These are phyloP conservation scores for Aspergillus niger DNA, from an alignment of 2,329 filamentous ascomycete species.

Conservation along the genomic window DNA sequence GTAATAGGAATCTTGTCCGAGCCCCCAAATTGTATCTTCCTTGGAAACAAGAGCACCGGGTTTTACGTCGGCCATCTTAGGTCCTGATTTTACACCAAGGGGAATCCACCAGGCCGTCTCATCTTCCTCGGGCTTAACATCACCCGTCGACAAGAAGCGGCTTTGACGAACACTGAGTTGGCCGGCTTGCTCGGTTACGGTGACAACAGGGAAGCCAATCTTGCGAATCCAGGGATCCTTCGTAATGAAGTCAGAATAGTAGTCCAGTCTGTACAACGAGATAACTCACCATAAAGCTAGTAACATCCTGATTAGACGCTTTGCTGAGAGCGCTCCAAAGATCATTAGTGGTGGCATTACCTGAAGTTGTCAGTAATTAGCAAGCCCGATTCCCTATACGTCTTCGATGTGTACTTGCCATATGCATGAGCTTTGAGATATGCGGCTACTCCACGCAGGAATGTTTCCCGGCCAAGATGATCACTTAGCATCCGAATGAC, in stretches of 20 bases:
- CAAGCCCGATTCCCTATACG: neutral
- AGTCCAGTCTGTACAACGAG: neutral
- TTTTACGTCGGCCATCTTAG: slow-evolving; percentile 62
- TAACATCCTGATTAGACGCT: slow-evolving; percentile 84
- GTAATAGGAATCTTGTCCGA: slow-evolving; percentile 79
- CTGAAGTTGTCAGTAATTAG: slow-evolving; percentile 29
- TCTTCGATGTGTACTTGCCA: slow-evolving; percentile 48
- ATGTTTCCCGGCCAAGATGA: slow-evolving; percentile 83
- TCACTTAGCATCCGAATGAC: slow-evolving; percentile 94
- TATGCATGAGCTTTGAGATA: slow-evolving; percentile 90
- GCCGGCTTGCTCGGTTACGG: slow-evolving; percentile 77
- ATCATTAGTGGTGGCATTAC: slow-evolving; percentile 84
- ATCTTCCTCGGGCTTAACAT: slow-evolving; percentile 88
- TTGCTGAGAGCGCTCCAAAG: slow-evolving; percentile 87
- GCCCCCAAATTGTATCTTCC: slow-evolving; percentile 67
- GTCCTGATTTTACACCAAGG: slow-evolving; percentile 77
- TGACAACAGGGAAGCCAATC: slow-evolving; percentile 91
- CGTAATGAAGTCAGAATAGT: slow-evolving; percentile 15
- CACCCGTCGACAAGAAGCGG: slow-evolving; percentile 87
- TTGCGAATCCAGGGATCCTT: slow-evolving; percentile 86
- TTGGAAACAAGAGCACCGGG: slow-evolving; percentile 72
- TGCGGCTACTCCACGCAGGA: slow-evolving; percentile 83
- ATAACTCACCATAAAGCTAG: slow-evolving; percentile 70
- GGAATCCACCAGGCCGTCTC: slow-evolving; percentile 95
- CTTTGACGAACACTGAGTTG: slow-evolving; percentile 82